A percentile compares a stretch with the other conserved stretches of the same genome.
Evolutionary conservation across 2,329 filamentous ascomycete genomes (phyloP).

Genomic region (Colletotrichum sp.): DNA sequence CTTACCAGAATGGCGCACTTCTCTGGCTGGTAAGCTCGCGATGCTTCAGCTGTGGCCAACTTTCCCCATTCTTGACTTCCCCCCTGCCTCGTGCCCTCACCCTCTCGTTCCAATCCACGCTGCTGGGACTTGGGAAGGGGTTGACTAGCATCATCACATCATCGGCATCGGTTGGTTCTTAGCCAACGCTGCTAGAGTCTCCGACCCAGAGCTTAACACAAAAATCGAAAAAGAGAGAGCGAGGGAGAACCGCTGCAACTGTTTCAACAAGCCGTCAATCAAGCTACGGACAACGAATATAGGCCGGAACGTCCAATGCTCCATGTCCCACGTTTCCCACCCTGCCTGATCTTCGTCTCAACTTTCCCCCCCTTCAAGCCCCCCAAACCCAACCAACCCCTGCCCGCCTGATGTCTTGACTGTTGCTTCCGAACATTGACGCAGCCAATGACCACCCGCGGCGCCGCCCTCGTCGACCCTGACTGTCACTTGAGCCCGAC

Average conservation of each 20-base stretch:
- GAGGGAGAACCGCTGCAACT: not conserved
- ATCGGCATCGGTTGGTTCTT: not conserved
- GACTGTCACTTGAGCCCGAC: constrained; percentile 4
- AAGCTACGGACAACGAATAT: not conserved
- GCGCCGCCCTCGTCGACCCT: not conserved
- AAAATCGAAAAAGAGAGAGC: not conserved
- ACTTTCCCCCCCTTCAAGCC: not conserved
- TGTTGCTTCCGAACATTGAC: not conserved
- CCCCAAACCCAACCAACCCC: not conserved
- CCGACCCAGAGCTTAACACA: not conserved
- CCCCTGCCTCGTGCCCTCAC: too few relatives aligned
- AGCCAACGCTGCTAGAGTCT: not conserved
- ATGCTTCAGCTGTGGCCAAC: not conserved
- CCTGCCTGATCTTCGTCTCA: constrained; percentile 20
- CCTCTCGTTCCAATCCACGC: not conserved
- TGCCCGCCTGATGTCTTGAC: constrained; percentile 11
- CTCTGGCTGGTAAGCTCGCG: not conserved
- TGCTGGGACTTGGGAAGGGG: not conserved
- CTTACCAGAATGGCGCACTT: not conserved
- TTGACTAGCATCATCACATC: not conserved
- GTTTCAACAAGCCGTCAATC: constrained; percentile 6
- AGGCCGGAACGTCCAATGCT: constrained; percentile 12
- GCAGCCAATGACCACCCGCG: not conserved
- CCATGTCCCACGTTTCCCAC: constrained; percentile 11
- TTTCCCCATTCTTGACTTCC: not conserved